A percentile compares a stretch with the other conserved stretches of the same genome.
Conservation (phyloP, 129 eudicot species). For the Silybum marianum region DNA sequence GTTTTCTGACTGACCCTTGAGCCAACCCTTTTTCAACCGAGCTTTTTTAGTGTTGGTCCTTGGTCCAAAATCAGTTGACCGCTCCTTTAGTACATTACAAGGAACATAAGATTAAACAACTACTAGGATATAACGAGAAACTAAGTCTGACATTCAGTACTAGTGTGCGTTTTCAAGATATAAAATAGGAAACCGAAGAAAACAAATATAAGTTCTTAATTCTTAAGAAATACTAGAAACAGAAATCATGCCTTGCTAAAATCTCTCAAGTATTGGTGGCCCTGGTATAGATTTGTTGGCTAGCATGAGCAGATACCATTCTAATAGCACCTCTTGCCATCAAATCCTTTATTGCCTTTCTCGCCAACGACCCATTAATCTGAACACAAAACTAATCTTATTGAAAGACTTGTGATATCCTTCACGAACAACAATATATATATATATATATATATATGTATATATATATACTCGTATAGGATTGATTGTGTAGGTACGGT, state of each 20-base stretch:
- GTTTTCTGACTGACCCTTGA: background rate
- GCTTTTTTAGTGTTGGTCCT: background rate
- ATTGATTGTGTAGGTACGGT: background rate
- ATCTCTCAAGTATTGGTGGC: slow-evolving; percentile 56
- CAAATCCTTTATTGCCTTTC: slow-evolving; percentile 74
- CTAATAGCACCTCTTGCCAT: slow-evolving; percentile 78
- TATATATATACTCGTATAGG: background rate
- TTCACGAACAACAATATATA: background rate
- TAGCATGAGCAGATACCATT: slow-evolving; percentile 66
- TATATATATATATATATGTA: too few relatives aligned
- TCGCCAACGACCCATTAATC: slow-evolving; percentile 86
- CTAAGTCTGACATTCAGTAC: background rate
- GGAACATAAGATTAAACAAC: background rate
- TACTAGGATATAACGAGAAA: background rate
- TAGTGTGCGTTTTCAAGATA: background rate
- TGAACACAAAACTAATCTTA: background rate
- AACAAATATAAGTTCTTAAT: slow-evolving; percentile 5
- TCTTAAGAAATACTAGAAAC: background rate
- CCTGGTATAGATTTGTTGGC: slow-evolving; percentile 74
- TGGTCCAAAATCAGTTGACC: background rate
- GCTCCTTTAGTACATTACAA: background rate
- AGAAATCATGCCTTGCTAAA: slow-evolving; percentile 17
- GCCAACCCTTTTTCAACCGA: too few relatives aligned
- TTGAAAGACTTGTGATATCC: background rate
- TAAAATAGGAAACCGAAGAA: background rate